Evolutionary conservation across 371 early-diverging fungal genomes (phyloP).

Genomic region (Actinomortierella ambigua): DNA sequence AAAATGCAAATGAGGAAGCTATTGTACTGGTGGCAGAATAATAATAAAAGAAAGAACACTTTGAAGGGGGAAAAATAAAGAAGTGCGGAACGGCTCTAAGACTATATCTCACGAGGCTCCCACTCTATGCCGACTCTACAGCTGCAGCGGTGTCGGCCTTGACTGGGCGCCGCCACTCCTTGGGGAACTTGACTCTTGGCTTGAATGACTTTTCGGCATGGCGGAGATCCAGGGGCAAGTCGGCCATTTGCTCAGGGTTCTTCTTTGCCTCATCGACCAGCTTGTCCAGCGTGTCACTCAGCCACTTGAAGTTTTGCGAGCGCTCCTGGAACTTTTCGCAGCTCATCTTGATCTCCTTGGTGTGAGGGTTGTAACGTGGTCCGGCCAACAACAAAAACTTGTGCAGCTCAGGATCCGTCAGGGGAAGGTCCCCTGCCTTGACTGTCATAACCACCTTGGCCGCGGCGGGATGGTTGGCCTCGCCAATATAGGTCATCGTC

Average conservation of each 20-base stretch:
- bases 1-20: too few relatives aligned
- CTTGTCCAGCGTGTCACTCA: conserved; percentile 61
- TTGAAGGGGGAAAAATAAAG: too few relatives aligned
- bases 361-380: conserved; percentile 60
- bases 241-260: conserved; percentile 57
- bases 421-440: conserved; percentile 52
- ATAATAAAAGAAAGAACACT: too few relatives aligned
- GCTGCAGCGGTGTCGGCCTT: conserved; percentile 4
- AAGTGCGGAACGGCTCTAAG: too few relatives aligned
- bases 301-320: conserved; percentile 71
- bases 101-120: too few relatives aligned
- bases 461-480: conserved; percentile 63
- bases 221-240: conserved; percentile 64
- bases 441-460: conserved; percentile 66
- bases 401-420: conserved; percentile 57
- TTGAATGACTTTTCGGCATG: conserved; percentile 57
- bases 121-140: conserved; percentile 4
- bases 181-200: conserved; percentile 63
- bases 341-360: conserved; percentile 59
- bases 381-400: conserved; percentile 66
- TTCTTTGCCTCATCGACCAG: conserved; percentile 61
- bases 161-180: conserved; percentile 65
- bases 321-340: conserved; percentile 65
- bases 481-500: conserved; percentile 60
- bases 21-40: too few relatives aligned